Evolutionary conservation across 1,139 yeast genomes (phyloP).

Genomic region (Pichia inconspicua): DNA sequence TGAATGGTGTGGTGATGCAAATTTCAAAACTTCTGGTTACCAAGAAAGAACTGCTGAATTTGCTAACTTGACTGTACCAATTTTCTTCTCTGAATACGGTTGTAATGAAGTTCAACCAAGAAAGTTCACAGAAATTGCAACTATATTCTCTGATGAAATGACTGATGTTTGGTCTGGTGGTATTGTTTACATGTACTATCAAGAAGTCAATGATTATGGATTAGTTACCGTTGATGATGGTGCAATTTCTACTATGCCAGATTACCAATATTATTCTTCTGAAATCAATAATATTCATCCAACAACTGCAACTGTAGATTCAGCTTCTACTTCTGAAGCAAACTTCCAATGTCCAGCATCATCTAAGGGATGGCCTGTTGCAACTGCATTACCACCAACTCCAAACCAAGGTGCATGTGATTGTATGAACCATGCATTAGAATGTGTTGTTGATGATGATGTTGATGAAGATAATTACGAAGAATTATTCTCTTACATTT

Average conservation of each 20-base stretch:
- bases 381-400: constrained; percentile 66
- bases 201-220: constrained; percentile 70
- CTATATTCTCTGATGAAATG: constrained; percentile 55
- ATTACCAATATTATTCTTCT: constrained; percentile 48
- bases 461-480: constrained; percentile 47
- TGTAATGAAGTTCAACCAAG: constrained; percentile 60
- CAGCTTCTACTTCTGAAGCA: constrained; percentile 36
- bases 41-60: constrained; percentile 65
- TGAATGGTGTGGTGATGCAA: constrained; percentile 86
- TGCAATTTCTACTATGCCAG: constrained; percentile 50
- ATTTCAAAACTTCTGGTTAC: constrained; percentile 63
- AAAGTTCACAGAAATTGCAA: constrained; percentile 60
- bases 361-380: constrained; percentile 48
- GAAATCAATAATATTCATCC: constrained; percentile 52
- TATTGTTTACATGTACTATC: constrained; percentile 74
- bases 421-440: constrained; percentile 46
- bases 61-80: constrained; percentile 56
- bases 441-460: constrained; percentile 46
- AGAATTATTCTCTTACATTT: constrained; percentile 43
- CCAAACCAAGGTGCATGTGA: constrained; percentile 57
- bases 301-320: constrained; percentile 45
- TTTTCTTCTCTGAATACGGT: constrained; percentile 77
- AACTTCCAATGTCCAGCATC: constrained; percentile 44
- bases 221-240: constrained; percentile 39
- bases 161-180: constrained; percentile 85